A percentile compares a stretch with the other conserved stretches of the same genome.
These are phyloP conservation scores for Ustilago hordei DNA, from an alignment of 1,284 basidiomycete genomes.

Conservation along the genomic window DNA sequence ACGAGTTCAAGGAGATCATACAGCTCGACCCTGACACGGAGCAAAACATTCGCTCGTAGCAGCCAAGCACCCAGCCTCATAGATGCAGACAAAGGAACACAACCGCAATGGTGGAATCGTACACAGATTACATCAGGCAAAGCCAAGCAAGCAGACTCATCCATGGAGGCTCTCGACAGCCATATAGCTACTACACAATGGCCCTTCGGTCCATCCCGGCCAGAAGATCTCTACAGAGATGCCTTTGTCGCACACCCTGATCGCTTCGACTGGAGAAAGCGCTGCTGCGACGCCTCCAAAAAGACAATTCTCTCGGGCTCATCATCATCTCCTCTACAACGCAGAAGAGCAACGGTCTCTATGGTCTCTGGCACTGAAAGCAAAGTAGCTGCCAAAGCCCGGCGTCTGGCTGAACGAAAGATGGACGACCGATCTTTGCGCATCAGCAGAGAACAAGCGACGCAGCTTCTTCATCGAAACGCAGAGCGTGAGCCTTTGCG, in stretches of 20 bases:
- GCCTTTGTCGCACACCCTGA: conserved; percentile 44
- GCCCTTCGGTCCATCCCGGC: conserved; percentile 36
- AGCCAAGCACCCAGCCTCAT: not conserved
- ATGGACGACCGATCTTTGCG: conserved; percentile 48
- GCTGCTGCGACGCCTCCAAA: conserved; percentile 6
- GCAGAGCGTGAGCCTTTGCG: conserved; percentile 40
- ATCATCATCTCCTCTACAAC: conserved; percentile 22
- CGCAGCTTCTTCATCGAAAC: conserved; percentile 19
- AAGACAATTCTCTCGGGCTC: not conserved
- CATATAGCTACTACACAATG: conserved; percentile 26
- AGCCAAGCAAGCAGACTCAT: not conserved
- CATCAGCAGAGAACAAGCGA: conserved; percentile 38
- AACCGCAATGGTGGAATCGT: conserved; percentile 29
- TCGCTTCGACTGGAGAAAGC: conserved; percentile 48
- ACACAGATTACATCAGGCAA: not conserved
- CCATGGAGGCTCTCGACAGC: conserved; percentile 24
- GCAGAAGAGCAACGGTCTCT: conserved; percentile 29
- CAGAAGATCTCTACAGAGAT: conserved; percentile 44
- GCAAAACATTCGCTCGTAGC: conserved; percentile 8
- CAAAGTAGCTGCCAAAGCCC: conserved; percentile 40
- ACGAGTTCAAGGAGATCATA: conserved; percentile 3
- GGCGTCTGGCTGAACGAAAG: conserved; percentile 35
- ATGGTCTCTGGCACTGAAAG: conserved; percentile 42
- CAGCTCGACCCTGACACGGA: conserved; percentile 15
- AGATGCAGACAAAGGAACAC: conserved; percentile 3